A percentile compares a stretch with the other conserved stretches of the same genome.
These are phyloP conservation scores for Termitomyces sp. DNA, from an alignment of 768 basidiomycete genomes.

Conservation along the genomic window DNA sequence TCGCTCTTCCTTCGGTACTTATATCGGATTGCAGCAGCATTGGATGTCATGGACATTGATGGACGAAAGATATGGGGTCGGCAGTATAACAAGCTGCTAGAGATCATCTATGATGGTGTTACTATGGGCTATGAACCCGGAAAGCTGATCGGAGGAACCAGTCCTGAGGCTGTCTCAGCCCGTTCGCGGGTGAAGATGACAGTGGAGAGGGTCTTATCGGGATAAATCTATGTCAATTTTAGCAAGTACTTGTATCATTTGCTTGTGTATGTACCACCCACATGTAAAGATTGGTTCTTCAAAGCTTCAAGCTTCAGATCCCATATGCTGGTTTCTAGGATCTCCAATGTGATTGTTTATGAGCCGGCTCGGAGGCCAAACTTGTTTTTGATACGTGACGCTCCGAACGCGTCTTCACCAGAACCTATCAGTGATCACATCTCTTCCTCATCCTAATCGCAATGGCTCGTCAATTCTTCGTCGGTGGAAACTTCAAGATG, in stretches of 20 bases:
- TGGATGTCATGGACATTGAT: slow-evolving; percentile 64
- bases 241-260: not conserved
- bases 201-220: slow-evolving; percentile 47
- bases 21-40: slow-evolving; percentile 40
- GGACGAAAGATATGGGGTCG: slow-evolving; percentile 65
- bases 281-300: no score
- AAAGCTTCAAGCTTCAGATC: not conserved
- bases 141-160: slow-evolving; percentile 51
- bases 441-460: slow-evolving; percentile 10
- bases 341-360: not conserved
- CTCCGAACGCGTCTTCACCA: not conserved
- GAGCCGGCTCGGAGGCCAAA: not conserved
- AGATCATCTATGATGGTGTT: slow-evolving; percentile 57
- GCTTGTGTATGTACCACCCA: not conserved
- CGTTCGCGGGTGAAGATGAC: slow-evolving; percentile 59
- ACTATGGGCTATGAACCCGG: slow-evolving; percentile 45
- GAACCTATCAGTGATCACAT: slow-evolving; percentile 1
- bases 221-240: not conserved
- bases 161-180: slow-evolving; percentile 58
- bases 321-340: not conserved
- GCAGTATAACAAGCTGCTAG: slow-evolving; percentile 74
- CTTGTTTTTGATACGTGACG: not conserved
- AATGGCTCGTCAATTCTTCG: slow-evolving; percentile 87
- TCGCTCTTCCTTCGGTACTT: slow-evolving; percentile 6
- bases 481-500: slow-evolving; percentile 99